A percentile compares a stretch with the other conserved stretches of the same genome.
phyloP scores from a whole-genome alignment of 441 rosid genomes.

The Hura crepitans region DNA sequence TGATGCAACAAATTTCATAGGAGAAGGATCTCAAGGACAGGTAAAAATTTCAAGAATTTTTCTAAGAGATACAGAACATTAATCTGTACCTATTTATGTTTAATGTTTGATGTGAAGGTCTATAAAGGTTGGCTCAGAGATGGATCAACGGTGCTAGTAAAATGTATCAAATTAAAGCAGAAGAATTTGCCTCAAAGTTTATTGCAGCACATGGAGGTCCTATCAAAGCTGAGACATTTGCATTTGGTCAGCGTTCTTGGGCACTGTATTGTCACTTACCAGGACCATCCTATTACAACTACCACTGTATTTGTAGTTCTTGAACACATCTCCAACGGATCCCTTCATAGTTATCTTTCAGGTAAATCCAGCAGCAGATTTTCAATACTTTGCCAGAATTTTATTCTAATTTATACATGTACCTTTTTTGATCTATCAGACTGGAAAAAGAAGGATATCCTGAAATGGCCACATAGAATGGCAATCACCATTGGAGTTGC shows the following conservation, averaged over 20 bases:
- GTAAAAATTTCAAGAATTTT: slow-evolving; percentile 30
- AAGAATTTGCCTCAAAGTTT: slow-evolving; percentile 57
- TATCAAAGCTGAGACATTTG: slow-evolving; percentile 81
- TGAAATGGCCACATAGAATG: slow-evolving; percentile 92
- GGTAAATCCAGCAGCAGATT: slow-evolving; percentile 32
- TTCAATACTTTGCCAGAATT: neutral
- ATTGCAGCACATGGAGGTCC: slow-evolving; percentile 63
- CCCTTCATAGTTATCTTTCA: slow-evolving; percentile 55
- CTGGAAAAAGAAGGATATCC: slow-evolving; percentile 63
- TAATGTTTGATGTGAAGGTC: slow-evolving; percentile 36
- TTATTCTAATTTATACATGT: no score
- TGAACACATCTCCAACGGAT: slow-evolving; percentile 64
- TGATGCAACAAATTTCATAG: slow-evolving; percentile 54
- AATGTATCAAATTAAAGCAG: slow-evolving; percentile 67
- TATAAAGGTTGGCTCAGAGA: slow-evolving; percentile 70
- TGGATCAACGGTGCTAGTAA: slow-evolving; percentile 57
- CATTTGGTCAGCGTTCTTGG: slow-evolving; percentile 86
- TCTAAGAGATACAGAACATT: neutral
- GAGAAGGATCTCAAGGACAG: slow-evolving; percentile 59
- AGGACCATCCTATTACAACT: slow-evolving; percentile 55
- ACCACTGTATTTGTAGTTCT: slow-evolving; percentile 58
- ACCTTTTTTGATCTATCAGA: slow-evolving; percentile 44
- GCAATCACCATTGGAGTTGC: slow-evolving; percentile 71
- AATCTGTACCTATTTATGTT: neutral
- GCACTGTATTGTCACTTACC: slow-evolving; percentile 66